Base-by-base conservation (phyloP, 1,139 yeast genomes). In the Wickerhamiella infanticola region DNA sequence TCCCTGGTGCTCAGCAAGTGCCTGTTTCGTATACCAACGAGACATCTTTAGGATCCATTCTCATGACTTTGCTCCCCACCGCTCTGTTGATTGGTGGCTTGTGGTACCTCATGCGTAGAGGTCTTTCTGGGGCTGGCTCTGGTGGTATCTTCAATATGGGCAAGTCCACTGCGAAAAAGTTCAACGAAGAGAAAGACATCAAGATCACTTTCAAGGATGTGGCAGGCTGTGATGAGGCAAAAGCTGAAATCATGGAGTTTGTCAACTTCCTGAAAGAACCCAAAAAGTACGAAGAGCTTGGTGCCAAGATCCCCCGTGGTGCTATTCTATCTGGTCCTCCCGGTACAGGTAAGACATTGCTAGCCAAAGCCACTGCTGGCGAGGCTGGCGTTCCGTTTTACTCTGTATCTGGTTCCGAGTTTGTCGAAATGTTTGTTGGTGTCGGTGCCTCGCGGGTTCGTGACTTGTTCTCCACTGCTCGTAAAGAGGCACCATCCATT, bases 301-400 rank as follows among this genome's bases (percentile, higher is more conserved):
- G 98, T 40, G 98, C 97, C 18, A 85, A 88, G 64, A 93, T 90
- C 53, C 98, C 98, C 44, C 77, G 97, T 61, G 98, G 98, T 57
- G 98, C 98, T 9, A 85, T 90, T 53, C 69, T 93, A 50, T 83
- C 95, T 11, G 98, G 98, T 49, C 95, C 97, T n/a, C 98, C 98
- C 44, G 98, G 98, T 71, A 90, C 98, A 5, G 98, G 98, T 79
- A 90, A 90, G 64, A 90, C 98, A 1, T 69, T 90, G 52, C 69
- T 90, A 48, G 98, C 98, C n/a, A 88, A 84, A 63, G 98, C 98
- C 4, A 90, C 97, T 40, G 98, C 98, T 1, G 98, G 98, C 53
- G 98, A 90, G 64, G 97, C 97, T 0, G 94, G 90, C 44, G 98
- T 90, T 41, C 97, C 98, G 37, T 90, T 90, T 60, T 77, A 77